A percentile compares a stretch with the other conserved stretches of the same genome.
Evolutionary conservation across 139 green algal genomes (phyloP).

Genomic region (Tetraselmis striata): DNA sequence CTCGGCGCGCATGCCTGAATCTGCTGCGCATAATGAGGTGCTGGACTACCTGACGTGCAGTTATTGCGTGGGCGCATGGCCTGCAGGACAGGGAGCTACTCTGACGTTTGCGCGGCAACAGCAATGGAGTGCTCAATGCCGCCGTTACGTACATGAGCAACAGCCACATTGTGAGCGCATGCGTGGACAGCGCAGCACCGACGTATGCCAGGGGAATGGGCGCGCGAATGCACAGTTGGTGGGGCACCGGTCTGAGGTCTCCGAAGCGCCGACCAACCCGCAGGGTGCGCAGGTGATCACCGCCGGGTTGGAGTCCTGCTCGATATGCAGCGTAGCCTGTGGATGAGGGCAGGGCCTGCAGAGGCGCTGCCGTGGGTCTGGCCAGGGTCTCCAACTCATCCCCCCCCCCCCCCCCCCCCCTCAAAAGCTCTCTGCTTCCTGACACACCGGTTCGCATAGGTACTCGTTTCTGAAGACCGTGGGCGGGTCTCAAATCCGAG

Average conservation of each 20-base stretch:
- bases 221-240: constrained; percentile 39
- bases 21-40: no score
- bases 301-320: constrained; percentile 36
- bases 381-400: no score
- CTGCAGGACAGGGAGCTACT: constrained; percentile 34
- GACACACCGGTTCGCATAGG: no score
- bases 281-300: constrained; percentile 54
- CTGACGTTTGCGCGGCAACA: constrained; percentile 57
- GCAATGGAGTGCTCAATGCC: constrained; percentile 68
- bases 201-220: constrained; percentile 48
- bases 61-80: no score
- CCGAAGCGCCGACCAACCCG: constrained; percentile 66
- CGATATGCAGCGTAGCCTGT: background rate
- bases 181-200: constrained; percentile 53
- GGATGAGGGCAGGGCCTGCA: background rate
- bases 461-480: no score
- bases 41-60: no score
- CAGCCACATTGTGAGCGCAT: constrained; percentile 47
- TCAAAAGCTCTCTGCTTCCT: no score
- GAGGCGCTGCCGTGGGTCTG: no score
- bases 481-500: no score
- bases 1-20: no score
- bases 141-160: constrained; percentile 52
- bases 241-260: constrained; percentile 64
- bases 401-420: no score